Evolutionary conservation across 495 filamentous ascomycete genomes (phyloP).

Genomic region (Penicillium riverlandense): DNA sequence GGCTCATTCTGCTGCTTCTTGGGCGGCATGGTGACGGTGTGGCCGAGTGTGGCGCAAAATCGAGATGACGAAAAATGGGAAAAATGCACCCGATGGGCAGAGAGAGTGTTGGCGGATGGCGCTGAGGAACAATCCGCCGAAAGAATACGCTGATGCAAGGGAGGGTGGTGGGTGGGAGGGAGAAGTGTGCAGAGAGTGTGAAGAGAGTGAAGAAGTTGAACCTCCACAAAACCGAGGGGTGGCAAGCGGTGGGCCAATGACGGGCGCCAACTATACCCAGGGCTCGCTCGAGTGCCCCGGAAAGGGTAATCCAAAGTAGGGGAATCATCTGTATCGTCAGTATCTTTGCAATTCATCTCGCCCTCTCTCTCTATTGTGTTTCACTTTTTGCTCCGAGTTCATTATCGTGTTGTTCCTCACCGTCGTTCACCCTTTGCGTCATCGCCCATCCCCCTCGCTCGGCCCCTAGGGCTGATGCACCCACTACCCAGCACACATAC

Average conservation of each 20-base stretch:
- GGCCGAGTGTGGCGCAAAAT: conserved; percentile 6
- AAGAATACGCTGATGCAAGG: conserved; percentile 15
- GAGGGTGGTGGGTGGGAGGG: conserved; percentile 7
- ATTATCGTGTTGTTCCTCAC: no score
- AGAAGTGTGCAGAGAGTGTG: neutral
- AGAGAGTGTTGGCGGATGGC: no score
- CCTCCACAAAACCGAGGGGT: conserved; percentile 25
- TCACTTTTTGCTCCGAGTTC: no score
- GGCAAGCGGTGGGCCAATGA: conserved; percentile 24
- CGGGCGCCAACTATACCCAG: conserved; percentile 11
- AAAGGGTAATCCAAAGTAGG: no score
- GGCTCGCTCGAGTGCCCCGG: neutral
- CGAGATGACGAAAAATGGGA: conserved; percentile 12
- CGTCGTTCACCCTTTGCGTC: no score
- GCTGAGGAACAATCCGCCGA: no score
- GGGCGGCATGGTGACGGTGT: conserved; percentile 71
- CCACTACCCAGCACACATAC: no score
- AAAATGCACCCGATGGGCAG: conserved; percentile 11
- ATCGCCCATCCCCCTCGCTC: no score
- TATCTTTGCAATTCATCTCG: no score
- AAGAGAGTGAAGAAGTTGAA: conserved; percentile 6
- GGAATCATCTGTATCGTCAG: no score
- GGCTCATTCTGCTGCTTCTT: conserved; percentile 60
- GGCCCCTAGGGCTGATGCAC: no score
- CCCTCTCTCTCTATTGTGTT: no score